Evolutionary conservation across 768 basidiomycete species (phyloP), one percentile per base, ranked within the genome.

Genomic region (Podaxis sp.): DNA sequence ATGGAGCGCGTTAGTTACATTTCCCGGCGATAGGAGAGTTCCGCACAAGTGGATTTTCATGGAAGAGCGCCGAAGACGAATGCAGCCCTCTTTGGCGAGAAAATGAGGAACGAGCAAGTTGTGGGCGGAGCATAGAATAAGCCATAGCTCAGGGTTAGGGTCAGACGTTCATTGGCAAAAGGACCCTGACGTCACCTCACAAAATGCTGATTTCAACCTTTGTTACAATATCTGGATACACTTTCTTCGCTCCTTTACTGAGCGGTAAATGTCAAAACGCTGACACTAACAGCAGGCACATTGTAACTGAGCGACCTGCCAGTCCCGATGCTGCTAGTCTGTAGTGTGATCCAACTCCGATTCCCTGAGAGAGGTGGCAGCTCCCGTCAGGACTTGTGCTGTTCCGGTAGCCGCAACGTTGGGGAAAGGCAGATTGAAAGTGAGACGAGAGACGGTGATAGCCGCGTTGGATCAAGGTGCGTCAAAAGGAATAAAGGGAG

Each of bases 1-100:
- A 61, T 12, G 40, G 33, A 29, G n/a, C 19, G 53, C 51, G 61
- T 40, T 40, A 55, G 9, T 58, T 22, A 27, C 19, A 9, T 19
- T 22, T 7, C 11, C 43, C 8, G 17, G 17, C 12, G 47, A 43
- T 8, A n/a, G 53, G 25, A 13, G 47, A 27, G n/a, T 15, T 40
- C 58, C 74, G 67, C 70, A 85, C 85, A 69, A 87, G 72, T 6
- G 86, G 86, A 51, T 87, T 87, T 65, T 84, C 85, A 75, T 86
- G 86, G 25, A 17, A 24, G 8, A 27, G 4, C 4, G 17, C 11
- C 9, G 46, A 24, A 2, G 54, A 49, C 9, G 61, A 49, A 15
- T 56, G 54, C 13, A 62, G 29, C 54, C 53, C 55, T 55, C 52
- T 55, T 2, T 55, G 60, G 0, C 36, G 47, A 25, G 3, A 19